These are phyloP conservation scores for Leptodontidium sp. DNA, from an alignment of 2,329 filamentous ascomycete species.

Conservation along the genomic window DNA sequence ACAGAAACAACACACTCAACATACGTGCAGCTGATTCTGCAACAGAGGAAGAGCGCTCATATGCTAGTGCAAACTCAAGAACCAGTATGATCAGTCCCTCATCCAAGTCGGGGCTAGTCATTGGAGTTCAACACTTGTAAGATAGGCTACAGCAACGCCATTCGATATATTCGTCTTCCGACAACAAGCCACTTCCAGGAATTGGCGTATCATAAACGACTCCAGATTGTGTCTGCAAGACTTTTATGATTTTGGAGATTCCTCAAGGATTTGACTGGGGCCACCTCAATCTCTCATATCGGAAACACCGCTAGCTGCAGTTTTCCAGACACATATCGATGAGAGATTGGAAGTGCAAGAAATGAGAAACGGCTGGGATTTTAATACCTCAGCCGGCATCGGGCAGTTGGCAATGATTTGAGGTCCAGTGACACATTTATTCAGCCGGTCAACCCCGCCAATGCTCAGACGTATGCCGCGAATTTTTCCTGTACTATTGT, in stretches of 20 bases:
- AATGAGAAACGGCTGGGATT: slow-evolving; percentile 3
- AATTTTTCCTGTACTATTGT: neutral
- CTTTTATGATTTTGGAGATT: neutral
- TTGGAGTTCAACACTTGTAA: neutral
- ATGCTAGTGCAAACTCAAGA: neutral
- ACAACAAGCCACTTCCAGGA: neutral
- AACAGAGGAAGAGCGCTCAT: neutral
- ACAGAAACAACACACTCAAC: neutral
- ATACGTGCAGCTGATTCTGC: neutral
- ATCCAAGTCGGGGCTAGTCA: too few species aligned
- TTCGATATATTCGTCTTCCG: neutral
- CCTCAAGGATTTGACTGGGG: neutral
- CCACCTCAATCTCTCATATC: neutral
- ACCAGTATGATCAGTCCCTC: neutral
- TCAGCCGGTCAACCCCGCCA: neutral
- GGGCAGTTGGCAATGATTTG: neutral
- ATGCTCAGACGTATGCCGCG: neutral
- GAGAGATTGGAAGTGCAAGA: slow-evolving; percentile 6
- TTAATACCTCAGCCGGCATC: slow-evolving; percentile 18
- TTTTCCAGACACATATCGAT: neutral
- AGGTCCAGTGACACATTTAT: neutral
- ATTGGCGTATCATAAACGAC: slow-evolving; percentile 1
- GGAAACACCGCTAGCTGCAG: slow-evolving; percentile 1
- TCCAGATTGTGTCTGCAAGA: slow-evolving; percentile 2
- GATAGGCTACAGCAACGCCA: neutral